Evolutionary conservation across 768 basidiomycete genomes (phyloP).

Genomic region (Leccinum pellstonianum): DNA sequence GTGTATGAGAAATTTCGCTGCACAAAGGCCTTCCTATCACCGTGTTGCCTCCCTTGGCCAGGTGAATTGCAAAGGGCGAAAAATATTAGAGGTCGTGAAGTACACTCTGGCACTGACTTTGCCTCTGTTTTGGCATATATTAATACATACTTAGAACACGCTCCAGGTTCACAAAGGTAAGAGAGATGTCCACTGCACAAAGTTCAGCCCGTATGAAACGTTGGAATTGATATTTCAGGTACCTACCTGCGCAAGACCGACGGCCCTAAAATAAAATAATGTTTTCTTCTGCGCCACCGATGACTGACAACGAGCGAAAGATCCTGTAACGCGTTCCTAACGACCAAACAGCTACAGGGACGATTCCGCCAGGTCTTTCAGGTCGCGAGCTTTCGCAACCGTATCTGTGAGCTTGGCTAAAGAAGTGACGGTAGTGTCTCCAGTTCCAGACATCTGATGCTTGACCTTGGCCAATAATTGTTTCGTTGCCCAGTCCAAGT

Average conservation of each 20-base stretch:
- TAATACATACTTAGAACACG: background rate
- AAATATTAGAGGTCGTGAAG: background rate
- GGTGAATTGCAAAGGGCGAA: background rate
- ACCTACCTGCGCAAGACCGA: background rate
- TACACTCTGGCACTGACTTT: background rate
- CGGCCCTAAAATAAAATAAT: background rate
- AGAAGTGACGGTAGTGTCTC: conserved; percentile 23
- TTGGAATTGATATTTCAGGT: background rate
- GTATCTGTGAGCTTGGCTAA: conserved; percentile 19
- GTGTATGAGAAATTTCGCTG: background rate
- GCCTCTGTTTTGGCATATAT: background rate
- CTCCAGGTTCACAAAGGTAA: background rate
- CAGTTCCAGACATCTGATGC: conserved; percentile 15
- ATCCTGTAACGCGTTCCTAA: conserved; percentile 1
- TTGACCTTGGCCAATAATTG: conserved; percentile 45
- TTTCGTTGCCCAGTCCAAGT: conserved; percentile 72
- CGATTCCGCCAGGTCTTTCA: conserved; percentile 18
- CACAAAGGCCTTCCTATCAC: background rate
- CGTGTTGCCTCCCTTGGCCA: background rate
- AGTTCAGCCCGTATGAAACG: background rate
- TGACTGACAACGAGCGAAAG: conserved; percentile 1
- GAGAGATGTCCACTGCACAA: background rate
- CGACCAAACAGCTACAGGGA: conserved; percentile 2
- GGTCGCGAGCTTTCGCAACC: conserved; percentile 20
- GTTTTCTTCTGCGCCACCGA: background rate